phyloP scores from a whole-genome alignment of 441 rosid species.

The Isatis lusitanica region DNA sequence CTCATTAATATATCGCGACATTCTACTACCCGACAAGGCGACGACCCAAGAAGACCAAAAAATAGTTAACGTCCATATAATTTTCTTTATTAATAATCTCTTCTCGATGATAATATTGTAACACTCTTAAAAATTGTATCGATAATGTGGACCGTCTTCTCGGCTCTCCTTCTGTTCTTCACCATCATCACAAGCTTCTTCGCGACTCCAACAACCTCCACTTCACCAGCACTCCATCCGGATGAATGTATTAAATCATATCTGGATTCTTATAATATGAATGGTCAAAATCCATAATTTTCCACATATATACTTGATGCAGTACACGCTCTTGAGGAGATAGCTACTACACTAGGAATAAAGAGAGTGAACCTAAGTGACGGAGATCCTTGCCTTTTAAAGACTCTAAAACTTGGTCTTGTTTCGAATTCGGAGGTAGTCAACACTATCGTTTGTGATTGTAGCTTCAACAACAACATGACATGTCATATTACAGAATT shows the following conservation, averaged over 20 bases:
- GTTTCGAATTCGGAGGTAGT: background rate
- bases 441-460: background rate
- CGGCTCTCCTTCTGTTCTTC: background rate
- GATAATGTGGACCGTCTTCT: background rate
- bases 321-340: conserved; percentile 6
- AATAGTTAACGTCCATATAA: background rate
- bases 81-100: background rate
- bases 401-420: background rate
- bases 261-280: background rate
- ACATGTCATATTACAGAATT: conserved; percentile 17
- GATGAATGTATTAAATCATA: conserved; percentile 9
- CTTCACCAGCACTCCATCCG: background rate
- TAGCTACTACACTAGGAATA: conserved; percentile 22
- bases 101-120: background rate
- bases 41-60: no score
- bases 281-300: background rate
- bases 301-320: background rate
- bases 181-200: conserved; percentile 13
- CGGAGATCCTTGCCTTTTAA: conserved; percentile 5
- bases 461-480: background rate
- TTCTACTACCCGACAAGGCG: no score
- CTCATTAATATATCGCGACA: no score
- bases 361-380: background rate
- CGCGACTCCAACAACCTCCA: background rate
- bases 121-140: no score